These are phyloP conservation scores for Hypoxylon sp. DNA, from an alignment of 2,329 filamentous ascomycete species.

Conservation along the genomic window DNA sequence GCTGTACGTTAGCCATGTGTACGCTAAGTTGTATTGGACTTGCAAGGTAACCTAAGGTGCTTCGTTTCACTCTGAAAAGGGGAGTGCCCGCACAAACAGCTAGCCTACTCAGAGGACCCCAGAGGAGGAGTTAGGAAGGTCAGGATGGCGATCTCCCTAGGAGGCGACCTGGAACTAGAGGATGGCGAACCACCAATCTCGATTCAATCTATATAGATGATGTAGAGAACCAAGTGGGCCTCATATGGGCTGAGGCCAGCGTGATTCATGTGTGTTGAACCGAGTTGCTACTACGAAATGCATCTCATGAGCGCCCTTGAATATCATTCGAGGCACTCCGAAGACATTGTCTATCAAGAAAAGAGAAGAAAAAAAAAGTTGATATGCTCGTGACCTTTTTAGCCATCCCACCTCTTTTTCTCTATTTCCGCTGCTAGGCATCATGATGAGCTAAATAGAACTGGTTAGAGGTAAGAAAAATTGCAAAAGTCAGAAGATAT, in stretches of 20 bases:
- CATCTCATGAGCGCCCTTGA: constrained; percentile 20
- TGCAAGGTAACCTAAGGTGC: constrained; percentile 38
- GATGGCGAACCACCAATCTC: constrained; percentile 43
- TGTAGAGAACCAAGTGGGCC: constrained; percentile 39
- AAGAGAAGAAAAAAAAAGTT: constrained; percentile 5
- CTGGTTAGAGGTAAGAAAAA: neutral
- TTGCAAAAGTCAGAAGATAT: neutral
- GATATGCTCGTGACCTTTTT: neutral
- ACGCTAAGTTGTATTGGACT: constrained; percentile 42
- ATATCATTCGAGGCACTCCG: constrained; percentile 5
- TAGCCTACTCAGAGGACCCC: constrained; percentile 27
- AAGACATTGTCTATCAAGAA: neutral
- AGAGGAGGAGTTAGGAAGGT: constrained; percentile 11
- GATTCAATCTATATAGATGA: constrained; percentile 47
- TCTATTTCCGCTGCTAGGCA: neutral
- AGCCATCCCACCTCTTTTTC: neutral
- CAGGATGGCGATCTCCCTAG: constrained; percentile 30
- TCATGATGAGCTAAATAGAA: neutral
- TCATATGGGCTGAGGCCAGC: constrained; percentile 43
- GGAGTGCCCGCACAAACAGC: constrained; percentile 41
- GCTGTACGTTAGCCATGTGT: constrained; percentile 44
- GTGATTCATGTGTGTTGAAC: constrained; percentile 35
- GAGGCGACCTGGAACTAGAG: constrained; percentile 42
- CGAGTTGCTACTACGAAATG: constrained; percentile 17
- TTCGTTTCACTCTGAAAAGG: constrained; percentile 43